These are phyloP conservation scores for Malus fusca DNA, from an alignment of 306 rosid species.

Conservation along the genomic window DNA sequence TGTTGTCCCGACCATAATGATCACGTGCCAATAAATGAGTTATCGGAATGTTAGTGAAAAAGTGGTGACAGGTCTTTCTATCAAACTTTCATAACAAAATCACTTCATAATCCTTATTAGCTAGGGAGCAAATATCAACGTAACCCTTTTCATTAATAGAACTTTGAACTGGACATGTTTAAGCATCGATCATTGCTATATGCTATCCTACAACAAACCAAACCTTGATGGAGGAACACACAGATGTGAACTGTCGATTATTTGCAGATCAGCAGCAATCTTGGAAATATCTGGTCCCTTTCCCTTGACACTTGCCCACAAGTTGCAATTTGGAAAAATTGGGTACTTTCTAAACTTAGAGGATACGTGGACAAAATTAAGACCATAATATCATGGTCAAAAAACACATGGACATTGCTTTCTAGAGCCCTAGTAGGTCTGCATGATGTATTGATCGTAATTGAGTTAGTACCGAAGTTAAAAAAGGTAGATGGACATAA, in stretches of 20 bases:
- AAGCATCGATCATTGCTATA: neutral
- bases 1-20: neutral
- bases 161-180: neutral
- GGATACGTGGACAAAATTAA: neutral
- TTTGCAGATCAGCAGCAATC: neutral
- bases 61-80: too few relatives aligned
- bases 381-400: neutral
- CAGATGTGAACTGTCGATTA: neutral
- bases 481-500: neutral
- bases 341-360: neutral
- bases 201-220: neutral
- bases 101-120: too few relatives aligned
- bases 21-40: too few relatives aligned
- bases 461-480: too few relatives aligned
- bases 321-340: neutral
- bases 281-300: neutral
- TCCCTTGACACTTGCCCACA: neutral
- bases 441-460: neutral
- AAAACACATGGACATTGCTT: neutral
- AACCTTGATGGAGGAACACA: constrained; percentile 2
- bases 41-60: too few relatives aligned
- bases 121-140: too few relatives aligned
- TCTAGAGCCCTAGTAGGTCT: neutral
- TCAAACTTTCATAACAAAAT: too few relatives aligned
- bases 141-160: neutral